Base-by-base conservation (phyloP, 768 basidiomycete species). In the Lactarius tabidus region DNA sequence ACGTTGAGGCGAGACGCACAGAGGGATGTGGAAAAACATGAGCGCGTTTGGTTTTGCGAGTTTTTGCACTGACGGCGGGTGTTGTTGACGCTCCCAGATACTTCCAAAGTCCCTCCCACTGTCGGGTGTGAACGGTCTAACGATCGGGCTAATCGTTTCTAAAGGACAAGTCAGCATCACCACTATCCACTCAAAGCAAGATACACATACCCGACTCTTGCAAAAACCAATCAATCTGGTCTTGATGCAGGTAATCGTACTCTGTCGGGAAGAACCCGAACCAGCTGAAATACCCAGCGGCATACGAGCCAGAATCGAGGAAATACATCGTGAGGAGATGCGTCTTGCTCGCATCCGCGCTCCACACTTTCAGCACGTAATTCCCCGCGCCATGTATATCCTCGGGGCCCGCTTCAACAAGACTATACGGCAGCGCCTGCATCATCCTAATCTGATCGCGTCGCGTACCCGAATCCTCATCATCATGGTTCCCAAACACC, bases 11-110 rank as follows among this genome's bases (percentile, higher is more conserved):
- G n/a, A 33, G 29, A 79, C 88, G 26, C 72, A 92, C 89, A 98
- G 72, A 59, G 96, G 96, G 55, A 99, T 98, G 70, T 98, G 96
- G 86, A 97, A 98, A 78, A 96, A 97, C 90, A 93, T 91, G 70
- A 98, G 75, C 0, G 93, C 96, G 71, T 98, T 98, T 1, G 96
- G 96, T 75, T 97, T 98, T 5, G 91, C 92, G 3, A 95, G 79
- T 62, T 79, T 80, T 70, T 77, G 76, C 28, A 76, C 75, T 57
- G 79, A 73, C 0, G 90, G 86, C 0, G 82, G 78, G 56, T 87
- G 71, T 74, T 89, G 89, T 69, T 89, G 83, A 26, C 90, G 82
- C 59, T 76, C 75, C 90, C 90, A 93, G 56, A 85, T 73, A 57
- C 80, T 75, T 6, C 84, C 88, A 1, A 94, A 72, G 72, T 94